Evolutionary conservation across 2,329 filamentous ascomycete genomes (phyloP), one percentile per base, ranked within the genome.

Genomic region (Aspergillus spinulosporus): DNA sequence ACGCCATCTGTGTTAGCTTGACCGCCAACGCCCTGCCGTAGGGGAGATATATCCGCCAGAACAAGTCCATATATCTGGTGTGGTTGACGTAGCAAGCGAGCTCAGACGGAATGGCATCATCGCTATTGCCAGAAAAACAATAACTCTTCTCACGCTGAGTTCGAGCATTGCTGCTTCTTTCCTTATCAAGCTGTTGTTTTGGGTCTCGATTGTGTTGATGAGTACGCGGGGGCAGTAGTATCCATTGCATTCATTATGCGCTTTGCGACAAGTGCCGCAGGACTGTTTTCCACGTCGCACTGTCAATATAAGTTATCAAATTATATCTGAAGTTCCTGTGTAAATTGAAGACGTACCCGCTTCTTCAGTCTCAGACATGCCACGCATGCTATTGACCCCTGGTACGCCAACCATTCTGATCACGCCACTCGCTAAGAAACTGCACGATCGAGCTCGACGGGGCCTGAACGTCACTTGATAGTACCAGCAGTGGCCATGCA

Each of bases 361-460:
- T 57, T 52, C 32, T 57, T 28, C 54, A n/a, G 44, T 34, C 49
- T 57, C 40, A 57, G 31, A 21, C 54, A 57, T 11, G 54, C 49
- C 31, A 52, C 54, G 36, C 54, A 57, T 5, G 48, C 54, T 37
- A 52, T 57, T 26, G 54, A 57, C 14, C 54, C 48, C 54, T 7
- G 54, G 54, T 44, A 57, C 54, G 14, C 54, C 54, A 57, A n/a
- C 54, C 54, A 57, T 57, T 14, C 14, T 8, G 37, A 3, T 4
- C 4, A 40, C 4, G 2, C n/a, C 40, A 7, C 4, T 42, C 12
- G 15, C 5, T n/a, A 40, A 40, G 12, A 14, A 40, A n/a, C 37
- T n/a, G 14, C 15, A 21, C 14, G 7, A 15, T 21, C 26, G 40
- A 11, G 40, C 5, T 26, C 14, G 14, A 43, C 15, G 26, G 15